Base-by-base conservation (phyloP, 208 protist species). In the Crithidia acanthocephali region DNA sequence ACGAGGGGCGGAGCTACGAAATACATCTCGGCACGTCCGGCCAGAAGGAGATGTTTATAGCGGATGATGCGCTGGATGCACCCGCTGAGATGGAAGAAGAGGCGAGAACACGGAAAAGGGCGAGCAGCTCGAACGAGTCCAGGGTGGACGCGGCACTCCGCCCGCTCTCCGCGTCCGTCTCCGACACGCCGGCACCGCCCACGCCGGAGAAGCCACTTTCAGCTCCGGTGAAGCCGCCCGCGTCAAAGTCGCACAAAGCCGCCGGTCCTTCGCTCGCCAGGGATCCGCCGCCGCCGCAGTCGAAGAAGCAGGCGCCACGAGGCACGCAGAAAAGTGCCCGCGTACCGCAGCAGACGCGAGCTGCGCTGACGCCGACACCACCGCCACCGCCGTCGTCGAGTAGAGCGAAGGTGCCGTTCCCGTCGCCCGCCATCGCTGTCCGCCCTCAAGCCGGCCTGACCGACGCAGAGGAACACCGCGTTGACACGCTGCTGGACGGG, bases 1-100 rank as follows among this genome's bases (percentile, higher is more conserved):
- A 86, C 53, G 88, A 94, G 15, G 91, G 91, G 0, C 58, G 81
- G 20, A 80, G 70, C 57, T 96, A 96, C 67, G 68, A 80, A 3
- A 93, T 96, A 58, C 76, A 74, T 22, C 7, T 91, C 7, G 80
- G 83, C 35, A 52, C 81, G 1, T 57, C 79, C 2, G 86, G 88
- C 18, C 76, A 72, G 33, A 27, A 90, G 13, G 64, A 85, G 23
- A 79, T 96, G n/a, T 79, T 85, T 20, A 74, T 95, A 1, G 81
- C 68, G 6, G 81, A 89, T n/a, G 74, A 72, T 18, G 63, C 61
- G 16, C 42, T 40, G 16, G 33, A 48, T 53, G 56, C n/a, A 15
- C 20, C n/a, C 5, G 25, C 20, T 27, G 61, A 67, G 15, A 53
- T 63, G 30, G 67, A 63, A 10, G 44, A 35, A 53, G 40, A 2